Conservation (phyloP, 2,329 filamentous ascomycete genomes). For the Epicoccum nigrum region DNA sequence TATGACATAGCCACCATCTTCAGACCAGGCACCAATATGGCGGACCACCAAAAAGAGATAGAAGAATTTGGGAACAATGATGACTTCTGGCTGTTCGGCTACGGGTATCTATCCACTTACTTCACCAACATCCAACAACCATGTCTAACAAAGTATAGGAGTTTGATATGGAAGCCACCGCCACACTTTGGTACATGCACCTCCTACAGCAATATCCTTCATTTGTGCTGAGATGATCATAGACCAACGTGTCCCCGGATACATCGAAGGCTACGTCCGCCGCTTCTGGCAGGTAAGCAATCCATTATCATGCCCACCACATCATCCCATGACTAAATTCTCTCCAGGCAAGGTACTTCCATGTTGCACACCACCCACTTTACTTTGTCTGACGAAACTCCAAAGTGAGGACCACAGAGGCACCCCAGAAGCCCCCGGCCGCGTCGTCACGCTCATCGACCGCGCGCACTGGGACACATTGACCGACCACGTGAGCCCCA, state of each 20-base stretch:
- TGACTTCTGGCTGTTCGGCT: conserved; percentile 97
- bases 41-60: conserved; percentile 38
- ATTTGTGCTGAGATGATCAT: background rate
- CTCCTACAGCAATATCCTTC: background rate
- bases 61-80: conserved; percentile 50
- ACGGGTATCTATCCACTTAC: conserved; percentile 66
- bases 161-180: conserved; percentile 97
- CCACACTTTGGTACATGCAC: conserved; percentile 81
- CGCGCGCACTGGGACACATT: conserved; percentile 81
- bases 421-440: conserved; percentile 83
- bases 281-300: conserved; percentile 92
- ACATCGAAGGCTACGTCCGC: conserved; percentile 90
- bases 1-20: background rate
- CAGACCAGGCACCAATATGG: conserved; percentile 22
- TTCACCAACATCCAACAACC: background rate
- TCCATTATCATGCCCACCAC: background rate
- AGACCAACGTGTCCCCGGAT: conserved; percentile 88
- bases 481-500: conserved; percentile 61
- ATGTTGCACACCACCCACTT: background rate
- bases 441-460: conserved; percentile 92
- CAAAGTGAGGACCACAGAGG: conserved; percentile 90
- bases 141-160: conserved; percentile 59
- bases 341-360: conserved; percentile 42
- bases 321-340: conserved; percentile 24
- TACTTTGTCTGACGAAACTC: conserved; percentile 1